phyloP scores from a whole-genome alignment of 2,329 filamentous ascomycete genomes.

The Blastomyces emzantsi region DNA sequence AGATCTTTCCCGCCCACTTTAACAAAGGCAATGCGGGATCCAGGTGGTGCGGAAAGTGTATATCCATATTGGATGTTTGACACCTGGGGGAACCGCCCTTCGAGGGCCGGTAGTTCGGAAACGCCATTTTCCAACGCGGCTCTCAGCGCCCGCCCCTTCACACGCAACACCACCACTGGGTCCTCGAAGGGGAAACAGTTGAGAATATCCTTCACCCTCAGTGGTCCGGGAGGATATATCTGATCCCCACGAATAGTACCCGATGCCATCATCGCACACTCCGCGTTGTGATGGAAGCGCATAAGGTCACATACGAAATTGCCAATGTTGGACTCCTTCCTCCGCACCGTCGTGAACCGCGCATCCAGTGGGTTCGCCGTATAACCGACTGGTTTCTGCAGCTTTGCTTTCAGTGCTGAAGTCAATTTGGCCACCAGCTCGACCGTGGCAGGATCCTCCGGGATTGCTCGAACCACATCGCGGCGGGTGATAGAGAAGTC shows the following conservation, averaged over 20 bases:
- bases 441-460: conserved; percentile 53
- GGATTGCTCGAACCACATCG: conserved; percentile 61
- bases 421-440: conserved; percentile 60
- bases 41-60: conserved; percentile 52
- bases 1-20: conserved; percentile 54
- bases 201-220: conserved; percentile 72
- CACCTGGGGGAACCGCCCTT: conserved; percentile 78
- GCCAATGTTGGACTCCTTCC: conserved; percentile 70
- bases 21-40: conserved; percentile 55
- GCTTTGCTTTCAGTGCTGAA: conserved; percentile 61
- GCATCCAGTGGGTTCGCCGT: conserved; percentile 75
- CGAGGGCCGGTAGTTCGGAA: conserved; percentile 68
- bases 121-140: conserved; percentile 81
- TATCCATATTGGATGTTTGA: conserved; percentile 72
- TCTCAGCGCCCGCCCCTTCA: conserved; percentile 62
- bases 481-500: conserved; percentile 67
- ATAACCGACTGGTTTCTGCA: conserved; percentile 76
- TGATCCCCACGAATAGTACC: conserved; percentile 84
- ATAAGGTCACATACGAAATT: conserved; percentile 92
- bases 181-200: conserved; percentile 92
- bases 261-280: conserved; percentile 75
- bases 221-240: conserved; percentile 71
- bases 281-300: conserved; percentile 69
- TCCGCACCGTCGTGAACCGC: conserved; percentile 72
- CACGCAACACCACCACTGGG: conserved; percentile 66